phyloP scores from a whole-genome alignment of 1,284 basidiomycete species.

The Leccinum olivaceoglutinosum region DNA sequence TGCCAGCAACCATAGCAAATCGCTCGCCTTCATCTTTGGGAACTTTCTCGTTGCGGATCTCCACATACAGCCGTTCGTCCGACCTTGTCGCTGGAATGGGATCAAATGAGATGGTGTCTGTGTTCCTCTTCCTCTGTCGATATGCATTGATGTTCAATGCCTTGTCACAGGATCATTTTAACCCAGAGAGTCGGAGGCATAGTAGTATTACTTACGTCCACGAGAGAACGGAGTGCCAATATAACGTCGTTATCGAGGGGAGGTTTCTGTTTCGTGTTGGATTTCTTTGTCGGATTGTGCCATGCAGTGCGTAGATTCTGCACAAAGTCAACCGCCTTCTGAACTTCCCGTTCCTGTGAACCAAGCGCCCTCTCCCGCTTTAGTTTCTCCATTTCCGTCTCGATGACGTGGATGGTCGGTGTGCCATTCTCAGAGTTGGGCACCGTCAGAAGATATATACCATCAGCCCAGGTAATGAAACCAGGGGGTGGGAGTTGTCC shows the following conservation, averaged over 20 bases:
- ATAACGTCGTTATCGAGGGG: background rate
- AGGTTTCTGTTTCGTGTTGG: background rate
- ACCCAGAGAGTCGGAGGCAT: background rate
- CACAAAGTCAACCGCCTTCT: background rate
- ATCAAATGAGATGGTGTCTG: background rate
- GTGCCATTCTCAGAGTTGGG: background rate
- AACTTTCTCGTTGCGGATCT: background rate
- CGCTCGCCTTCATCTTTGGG: background rate
- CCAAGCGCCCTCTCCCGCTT: background rate
- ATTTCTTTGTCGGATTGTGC: background rate
- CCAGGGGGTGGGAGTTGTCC: background rate
- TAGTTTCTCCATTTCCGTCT: background rate
- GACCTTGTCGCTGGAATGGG: background rate
- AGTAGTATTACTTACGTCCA: background rate
- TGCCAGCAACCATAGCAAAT: background rate
- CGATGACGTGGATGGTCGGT: background rate
- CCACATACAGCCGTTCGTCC: background rate
- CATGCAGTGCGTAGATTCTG: background rate
- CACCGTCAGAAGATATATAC: background rate
- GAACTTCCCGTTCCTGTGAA: background rate
- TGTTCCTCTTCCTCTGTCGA: background rate
- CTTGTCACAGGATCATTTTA: background rate
- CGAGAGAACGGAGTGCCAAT: background rate
- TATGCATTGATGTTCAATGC: background rate
- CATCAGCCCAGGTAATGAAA: background rate